Evolutionary conservation across 2,329 filamentous ascomycete genomes (phyloP).

Genomic region (Ascochyta koolunga): DNA sequence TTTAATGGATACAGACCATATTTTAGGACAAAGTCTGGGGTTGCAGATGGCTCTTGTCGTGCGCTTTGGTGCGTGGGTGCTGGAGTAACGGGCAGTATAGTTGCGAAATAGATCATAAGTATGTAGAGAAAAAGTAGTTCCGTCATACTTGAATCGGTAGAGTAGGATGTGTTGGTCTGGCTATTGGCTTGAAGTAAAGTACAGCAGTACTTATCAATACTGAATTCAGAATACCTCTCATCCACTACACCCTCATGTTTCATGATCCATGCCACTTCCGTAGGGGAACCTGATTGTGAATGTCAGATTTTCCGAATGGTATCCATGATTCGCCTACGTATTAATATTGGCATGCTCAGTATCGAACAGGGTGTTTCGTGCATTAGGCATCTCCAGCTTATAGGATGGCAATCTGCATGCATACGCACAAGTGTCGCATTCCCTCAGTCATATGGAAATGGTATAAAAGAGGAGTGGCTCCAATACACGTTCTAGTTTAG

Average conservation of each 20-base stretch:
- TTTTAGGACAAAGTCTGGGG: slow-evolving; percentile 47
- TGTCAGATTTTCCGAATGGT: background rate
- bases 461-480: background rate
- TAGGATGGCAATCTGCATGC: background rate
- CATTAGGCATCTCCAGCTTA: slow-evolving; percentile 1
- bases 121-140: background rate
- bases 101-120: background rate
- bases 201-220: background rate
- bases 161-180: background rate
- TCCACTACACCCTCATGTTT: background rate
- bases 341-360: background rate
- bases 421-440: background rate
- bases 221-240: background rate
- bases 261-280: background rate
- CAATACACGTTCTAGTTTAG: slow-evolving; percentile 4
- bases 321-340: background rate
- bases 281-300: background rate
- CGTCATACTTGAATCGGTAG: background rate
- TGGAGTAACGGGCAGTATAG: slow-evolving; percentile 9
- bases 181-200: too few relatives aligned
- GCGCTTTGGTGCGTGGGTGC: slow-evolving; percentile 26
- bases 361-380: background rate
- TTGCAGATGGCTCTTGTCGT: slow-evolving; percentile 31
- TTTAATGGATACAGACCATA: slow-evolving; percentile 38
- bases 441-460: background rate